Evolutionary conservation across 441 rosid genomes (phyloP), one percentile per base, ranked within the genome.

Genomic region (Bruguiera hainesii): DNA sequence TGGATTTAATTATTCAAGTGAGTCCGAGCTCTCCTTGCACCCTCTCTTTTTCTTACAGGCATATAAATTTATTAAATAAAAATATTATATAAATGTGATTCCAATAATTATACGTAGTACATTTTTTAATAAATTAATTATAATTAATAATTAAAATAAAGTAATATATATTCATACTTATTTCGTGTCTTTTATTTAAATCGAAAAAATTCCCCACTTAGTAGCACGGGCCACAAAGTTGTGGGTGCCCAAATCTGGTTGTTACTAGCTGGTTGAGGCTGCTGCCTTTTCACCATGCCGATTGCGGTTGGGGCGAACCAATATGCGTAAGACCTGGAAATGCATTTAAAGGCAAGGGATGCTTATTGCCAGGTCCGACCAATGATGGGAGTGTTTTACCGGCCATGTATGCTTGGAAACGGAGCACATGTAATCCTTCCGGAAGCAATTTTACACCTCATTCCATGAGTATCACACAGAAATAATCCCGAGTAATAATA

Each of bases 261-360:
- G 61, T 75, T 4, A 39, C 21, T 4, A 74, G 65, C 5, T 72
- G 79, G 75, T 39, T 35, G 19, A 5, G 50, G 29, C n/a, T 82
- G 29, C n/a, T 82, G 49, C 77, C 83, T 6, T 21, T 77, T 4
- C 30, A 76, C 46, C 73, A 75, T 0, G 75, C 68, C 21, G 80
- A 81, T 75, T 83, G 79, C 25, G 84, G 85, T 48, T 77, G 74
- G 78, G 84, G 83, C 7, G 51, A 50, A 2, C 84, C 83, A 5
- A 23, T 71, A 1, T 65, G 58, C 20, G 23, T 71, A 55, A 69
- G 77, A 3, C 74, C 65, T 50, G 76, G 61, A 1, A 66, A 56
- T 13, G 29, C 23, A 0, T 35, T 9, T 33, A 77, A 77, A 71
- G 89, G 83, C 15, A 26, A 48, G 18, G 57, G 62, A 3, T 53